Base-by-base conservation (phyloP, 306 rosid species). In the Boehmeria nivea region DNA sequence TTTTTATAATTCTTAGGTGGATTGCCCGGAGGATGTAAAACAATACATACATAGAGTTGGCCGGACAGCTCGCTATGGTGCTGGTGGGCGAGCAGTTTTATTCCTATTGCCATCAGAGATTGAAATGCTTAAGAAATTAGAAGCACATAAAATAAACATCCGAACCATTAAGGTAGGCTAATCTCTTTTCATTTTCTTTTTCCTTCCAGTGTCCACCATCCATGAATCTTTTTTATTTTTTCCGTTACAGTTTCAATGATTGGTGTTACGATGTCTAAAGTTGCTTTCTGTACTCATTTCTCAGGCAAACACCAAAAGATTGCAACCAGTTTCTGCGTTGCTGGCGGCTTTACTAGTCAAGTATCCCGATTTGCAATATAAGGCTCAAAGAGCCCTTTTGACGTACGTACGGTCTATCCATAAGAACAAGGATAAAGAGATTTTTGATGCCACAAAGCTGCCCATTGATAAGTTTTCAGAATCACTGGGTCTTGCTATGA, bases 11-110 rank as follows among this genome's bases (percentile, higher is more conserved):
- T 8, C 75, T 54, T 57, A 91, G 98, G 83, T 80, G 51, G 98
- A 87, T 75, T 91, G 98, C 70, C 96, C 98, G 16, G 96, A 87
- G 46, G 75, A 82, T 71, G 90, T 82, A 46, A 88, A 82, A 58
- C 65, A 94, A 43, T 91, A 91, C 78, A 87, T 91, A 65, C 96
- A 91, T 53, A 81, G 96, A 82, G 98, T 87, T 75, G 98, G 98
- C 6, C 94, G 98, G 42, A 91, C 98, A 51, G 98, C 96, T 39
- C 96, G 93, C 22, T 82, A 82, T 63, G 72, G 76, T 23, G 83
- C 95, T 59, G 73, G 49, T 61, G 98, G 98, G 71, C 73, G 66
- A 67, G 82, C 98, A 43, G 82, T 87, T 64, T 70, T 91, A 61
- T 87, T 91, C 81, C 48, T 91, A 54, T 51, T 63, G 76, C 93